phyloP scores from a whole-genome alignment of 148 eudicot species.

The Persicaria tinctoria region DNA sequence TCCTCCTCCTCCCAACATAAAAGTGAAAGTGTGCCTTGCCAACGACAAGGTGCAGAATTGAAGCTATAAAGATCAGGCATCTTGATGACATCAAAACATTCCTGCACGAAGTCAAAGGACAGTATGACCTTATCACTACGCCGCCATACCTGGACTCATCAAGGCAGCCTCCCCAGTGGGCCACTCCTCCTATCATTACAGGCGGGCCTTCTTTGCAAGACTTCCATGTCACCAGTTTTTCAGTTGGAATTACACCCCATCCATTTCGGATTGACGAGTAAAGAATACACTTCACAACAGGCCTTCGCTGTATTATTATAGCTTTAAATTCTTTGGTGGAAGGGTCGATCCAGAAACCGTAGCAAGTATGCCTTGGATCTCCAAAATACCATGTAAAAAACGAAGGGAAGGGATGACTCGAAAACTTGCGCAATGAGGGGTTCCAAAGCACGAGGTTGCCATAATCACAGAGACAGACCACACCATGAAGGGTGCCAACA shows the following conservation, averaged over 20 bases:
- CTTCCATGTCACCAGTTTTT: neutral
- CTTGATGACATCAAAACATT: neutral
- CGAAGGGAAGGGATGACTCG: too few relatives aligned
- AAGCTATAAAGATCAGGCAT: neutral
- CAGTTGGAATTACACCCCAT: neutral
- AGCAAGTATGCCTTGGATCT: too few relatives aligned
- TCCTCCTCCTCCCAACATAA: neutral
- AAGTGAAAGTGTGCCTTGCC: neutral
- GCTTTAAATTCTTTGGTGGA: neutral
- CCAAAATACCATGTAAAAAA: too few relatives aligned
- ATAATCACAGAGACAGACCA: too few relatives aligned
- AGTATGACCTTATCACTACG: neutral
- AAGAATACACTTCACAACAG: neutral
- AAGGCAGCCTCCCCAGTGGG: neutral
- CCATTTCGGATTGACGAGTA: neutral
- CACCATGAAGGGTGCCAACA: too few relatives aligned
- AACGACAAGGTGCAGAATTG: neutral
- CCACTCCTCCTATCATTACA: neutral
- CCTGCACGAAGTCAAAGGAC: neutral
- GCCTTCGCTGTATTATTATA: neutral
- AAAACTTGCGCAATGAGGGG: too few relatives aligned
- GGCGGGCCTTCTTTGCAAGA: neutral
- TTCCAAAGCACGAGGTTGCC: too few relatives aligned
- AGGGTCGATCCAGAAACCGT: conserved; percentile 1
- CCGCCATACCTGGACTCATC: neutral